These are phyloP conservation scores for Graphilbum ipis-grandicollis DNA, from an alignment of 2,329 filamentous ascomycete species.

Conservation along the genomic window DNA sequence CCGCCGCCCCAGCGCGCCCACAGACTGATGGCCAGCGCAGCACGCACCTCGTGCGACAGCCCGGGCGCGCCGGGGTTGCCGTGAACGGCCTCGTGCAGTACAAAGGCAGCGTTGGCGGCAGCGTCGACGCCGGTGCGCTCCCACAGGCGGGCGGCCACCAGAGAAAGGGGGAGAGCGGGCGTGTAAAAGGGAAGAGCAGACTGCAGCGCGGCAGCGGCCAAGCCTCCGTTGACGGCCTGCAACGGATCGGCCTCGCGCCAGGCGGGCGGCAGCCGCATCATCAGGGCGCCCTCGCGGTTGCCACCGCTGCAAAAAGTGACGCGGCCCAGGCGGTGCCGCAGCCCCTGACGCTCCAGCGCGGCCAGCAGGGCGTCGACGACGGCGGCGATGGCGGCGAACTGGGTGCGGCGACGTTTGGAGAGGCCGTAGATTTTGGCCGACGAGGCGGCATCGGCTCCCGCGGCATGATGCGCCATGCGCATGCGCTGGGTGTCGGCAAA, in stretches of 20 bases:
- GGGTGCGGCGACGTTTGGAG: constrained; percentile 58
- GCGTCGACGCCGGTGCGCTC: constrained; percentile 25
- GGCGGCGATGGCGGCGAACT: constrained; percentile 70
- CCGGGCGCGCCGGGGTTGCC: constrained; percentile 55
- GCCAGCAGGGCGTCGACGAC: constrained; percentile 60
- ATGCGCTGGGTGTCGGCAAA: constrained; percentile 40
- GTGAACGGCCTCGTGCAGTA: constrained; percentile 54
- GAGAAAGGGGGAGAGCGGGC: background rate
- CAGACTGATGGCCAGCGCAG: constrained; percentile 51
- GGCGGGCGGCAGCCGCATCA: constrained; percentile 44
- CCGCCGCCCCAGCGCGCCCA: constrained; percentile 60
- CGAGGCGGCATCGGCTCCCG: constrained; percentile 23
- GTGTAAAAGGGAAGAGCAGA: constrained; percentile 23
- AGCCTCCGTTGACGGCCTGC: too few relatives aligned
- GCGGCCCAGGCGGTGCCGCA: constrained; percentile 48
- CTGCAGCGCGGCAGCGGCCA: constrained; percentile 18
- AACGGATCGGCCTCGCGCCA: constrained; percentile 52
- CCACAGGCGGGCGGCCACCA: constrained; percentile 34
- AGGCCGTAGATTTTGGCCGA: constrained; percentile 61
- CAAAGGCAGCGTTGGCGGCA: constrained; percentile 44
- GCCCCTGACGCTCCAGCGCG: constrained; percentile 29
- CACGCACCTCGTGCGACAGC: constrained; percentile 53
- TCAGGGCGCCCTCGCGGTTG: constrained; percentile 69
- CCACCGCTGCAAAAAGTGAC: constrained; percentile 75
- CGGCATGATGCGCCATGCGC: constrained; percentile 29